phyloP scores from a whole-genome alignment of 345 rosid genomes.

The Lumnitzera racemosa region DNA sequence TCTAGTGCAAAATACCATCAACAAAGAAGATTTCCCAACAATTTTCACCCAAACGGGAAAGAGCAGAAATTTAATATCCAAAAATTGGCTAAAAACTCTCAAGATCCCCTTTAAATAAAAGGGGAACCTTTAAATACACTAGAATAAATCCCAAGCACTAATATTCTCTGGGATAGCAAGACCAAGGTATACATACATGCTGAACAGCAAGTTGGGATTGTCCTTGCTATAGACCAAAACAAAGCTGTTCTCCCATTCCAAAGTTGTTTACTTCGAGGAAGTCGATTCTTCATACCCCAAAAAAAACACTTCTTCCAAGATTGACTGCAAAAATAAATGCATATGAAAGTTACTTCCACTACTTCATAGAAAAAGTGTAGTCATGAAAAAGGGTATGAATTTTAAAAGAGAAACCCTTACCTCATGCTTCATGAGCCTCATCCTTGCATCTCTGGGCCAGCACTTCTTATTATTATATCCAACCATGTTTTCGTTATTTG shows the following conservation, averaged over 20 bases:
- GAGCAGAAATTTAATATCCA: neutral
- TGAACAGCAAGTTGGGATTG: constrained; percentile 95
- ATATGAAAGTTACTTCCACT: neutral
- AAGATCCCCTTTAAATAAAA: too few relatives aligned
- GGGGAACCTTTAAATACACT: neutral
- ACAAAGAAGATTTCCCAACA: neutral
- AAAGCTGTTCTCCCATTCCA: constrained; percentile 98
- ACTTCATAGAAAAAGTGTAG: neutral
- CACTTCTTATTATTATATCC: constrained; percentile 99
- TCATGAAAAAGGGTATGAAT: neutral
- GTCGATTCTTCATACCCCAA: constrained; percentile 99
- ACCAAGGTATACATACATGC: constrained; percentile 70
- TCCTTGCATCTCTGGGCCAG: constrained; percentile 99
- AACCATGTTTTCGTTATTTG: constrained; percentile 99
- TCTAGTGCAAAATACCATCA: neutral
- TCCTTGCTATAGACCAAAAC: constrained; percentile 99
- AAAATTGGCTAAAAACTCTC: neutral
- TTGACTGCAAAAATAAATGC: constrained; percentile 51
- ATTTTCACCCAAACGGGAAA: neutral
- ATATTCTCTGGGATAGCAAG: neutral
- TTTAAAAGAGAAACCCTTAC: constrained; percentile 26
- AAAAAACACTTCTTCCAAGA: constrained; percentile 99
- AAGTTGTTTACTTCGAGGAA: constrained; percentile 94
- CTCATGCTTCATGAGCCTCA: constrained; percentile 99
- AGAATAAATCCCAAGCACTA: neutral